Conservation (phyloP, 2,329 filamentous ascomycete species). For the Aspergillaceae sp. region DNA sequence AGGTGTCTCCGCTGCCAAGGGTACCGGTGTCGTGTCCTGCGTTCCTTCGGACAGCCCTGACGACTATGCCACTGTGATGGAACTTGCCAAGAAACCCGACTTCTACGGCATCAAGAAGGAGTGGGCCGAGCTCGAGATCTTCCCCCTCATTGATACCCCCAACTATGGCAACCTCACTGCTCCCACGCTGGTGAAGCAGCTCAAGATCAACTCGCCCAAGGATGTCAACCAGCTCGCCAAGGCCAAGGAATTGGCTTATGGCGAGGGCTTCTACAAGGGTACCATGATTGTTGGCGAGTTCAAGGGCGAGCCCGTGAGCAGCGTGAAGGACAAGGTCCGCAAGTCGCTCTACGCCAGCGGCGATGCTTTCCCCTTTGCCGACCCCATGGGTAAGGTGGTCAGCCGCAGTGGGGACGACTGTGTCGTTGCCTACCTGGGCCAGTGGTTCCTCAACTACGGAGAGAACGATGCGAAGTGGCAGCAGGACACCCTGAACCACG, state of each 20-base stretch:
- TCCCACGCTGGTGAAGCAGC: constrained; percentile 72
- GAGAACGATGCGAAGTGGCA: constrained; percentile 75
- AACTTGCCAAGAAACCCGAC: constrained; percentile 88
- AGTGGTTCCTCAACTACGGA: constrained; percentile 98
- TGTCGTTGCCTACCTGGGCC: constrained; percentile 84
- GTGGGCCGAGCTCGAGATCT: constrained; percentile 84
- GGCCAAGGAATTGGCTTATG: constrained; percentile 94
- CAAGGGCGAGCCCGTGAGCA: constrained; percentile 76
- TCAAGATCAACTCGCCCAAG: constrained; percentile 96
- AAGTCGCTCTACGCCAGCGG: constrained; percentile 66
- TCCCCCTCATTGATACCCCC: constrained; percentile 83
- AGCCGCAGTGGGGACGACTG: constrained; percentile 87
- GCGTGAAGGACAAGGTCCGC: constrained; percentile 77
- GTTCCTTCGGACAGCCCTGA: constrained; percentile 95
- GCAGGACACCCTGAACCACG: constrained; percentile 61
- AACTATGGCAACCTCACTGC: constrained; percentile 79
- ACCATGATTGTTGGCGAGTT: constrained; percentile 81
- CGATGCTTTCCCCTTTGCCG: constrained; percentile 82
- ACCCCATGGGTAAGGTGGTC: constrained; percentile 83
- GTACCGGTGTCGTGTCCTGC: constrained; percentile 90
- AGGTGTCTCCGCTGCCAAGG: constrained; percentile 81
- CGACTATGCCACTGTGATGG: constrained; percentile 80
- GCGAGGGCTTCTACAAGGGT: constrained; percentile 95
- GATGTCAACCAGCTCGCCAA: constrained; percentile 83
- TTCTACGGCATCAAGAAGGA: constrained; percentile 96